A percentile compares a stretch with the other conserved stretches of the same genome.
These are phyloP conservation scores for Chaetomiaceae sp. DNA, from an alignment of 2,329 filamentous ascomycete genomes.

Conservation along the genomic window DNA sequence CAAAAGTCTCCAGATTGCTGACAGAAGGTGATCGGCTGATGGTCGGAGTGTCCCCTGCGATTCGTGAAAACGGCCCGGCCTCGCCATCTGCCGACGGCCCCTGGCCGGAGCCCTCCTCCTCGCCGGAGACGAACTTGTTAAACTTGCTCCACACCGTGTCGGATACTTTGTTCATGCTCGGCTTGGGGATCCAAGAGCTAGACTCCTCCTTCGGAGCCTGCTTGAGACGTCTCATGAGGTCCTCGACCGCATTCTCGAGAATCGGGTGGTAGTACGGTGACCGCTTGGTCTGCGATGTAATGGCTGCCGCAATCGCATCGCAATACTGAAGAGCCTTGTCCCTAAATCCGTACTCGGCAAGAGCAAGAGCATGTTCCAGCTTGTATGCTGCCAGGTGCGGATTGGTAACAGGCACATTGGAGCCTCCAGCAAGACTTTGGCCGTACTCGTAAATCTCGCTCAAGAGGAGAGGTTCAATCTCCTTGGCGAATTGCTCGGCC, in stretches of 20 bases:
- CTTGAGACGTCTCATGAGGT: slow-evolving; percentile 75
- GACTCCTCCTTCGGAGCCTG: slow-evolving; percentile 78
- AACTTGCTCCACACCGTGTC: slow-evolving; percentile 88
- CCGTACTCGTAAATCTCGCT: slow-evolving; percentile 96
- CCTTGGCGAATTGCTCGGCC: slow-evolving; percentile 67
- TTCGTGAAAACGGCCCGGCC: slow-evolving; percentile 74
- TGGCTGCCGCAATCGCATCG: slow-evolving; percentile 70
- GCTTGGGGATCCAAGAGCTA: slow-evolving; percentile 88
- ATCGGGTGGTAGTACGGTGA: slow-evolving; percentile 81
- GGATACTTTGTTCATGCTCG: slow-evolving; percentile 92
- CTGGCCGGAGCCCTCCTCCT: slow-evolving; percentile 65
- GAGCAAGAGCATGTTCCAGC: slow-evolving; percentile 74
- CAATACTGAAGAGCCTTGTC: slow-evolving; percentile 88
- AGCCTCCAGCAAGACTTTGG: slow-evolving; percentile 61
- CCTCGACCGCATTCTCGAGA: slow-evolving; percentile 72
- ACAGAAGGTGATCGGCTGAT: slow-evolving; percentile 69
- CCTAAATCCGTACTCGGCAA: slow-evolving; percentile 78
- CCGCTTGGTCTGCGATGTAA: slow-evolving; percentile 74
- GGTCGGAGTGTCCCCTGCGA: slow-evolving; percentile 70
- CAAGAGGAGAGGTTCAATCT: slow-evolving; percentile 83
- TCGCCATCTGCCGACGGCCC: slow-evolving; percentile 57
- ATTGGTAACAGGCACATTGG: slow-evolving; percentile 51
- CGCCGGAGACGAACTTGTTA: slow-evolving; percentile 92
- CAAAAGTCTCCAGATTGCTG: slow-evolving; percentile 70
- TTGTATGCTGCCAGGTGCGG: slow-evolving; percentile 91